Evolutionary conservation across 2,329 filamentous ascomycete species (phyloP), one percentile per base, ranked within the genome.

Genomic region (Trichothecium roseum): DNA sequence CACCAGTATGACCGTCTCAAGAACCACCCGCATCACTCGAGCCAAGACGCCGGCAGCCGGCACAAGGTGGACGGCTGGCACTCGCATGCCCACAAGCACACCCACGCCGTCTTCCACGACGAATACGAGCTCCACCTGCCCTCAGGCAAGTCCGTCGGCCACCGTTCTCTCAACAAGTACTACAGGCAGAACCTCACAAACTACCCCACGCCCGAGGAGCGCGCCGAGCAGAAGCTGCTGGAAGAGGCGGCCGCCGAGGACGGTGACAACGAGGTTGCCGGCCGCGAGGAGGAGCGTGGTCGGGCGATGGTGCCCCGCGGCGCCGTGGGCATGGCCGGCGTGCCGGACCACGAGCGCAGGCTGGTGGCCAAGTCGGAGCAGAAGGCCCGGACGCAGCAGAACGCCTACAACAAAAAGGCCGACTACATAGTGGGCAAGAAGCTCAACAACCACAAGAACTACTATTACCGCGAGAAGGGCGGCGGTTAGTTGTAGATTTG

Each of bases 101-200:
- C 74, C 4, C 74, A 81, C 42, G 79, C 85, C 27, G 84, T 85
- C 16, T 94, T 93, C 56, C 80, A 93, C 52, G 85, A 93, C 48
- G 91, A 98, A 30, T 88, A 85, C 50, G 91, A 96, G 58, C 72
- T 98, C 36, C 87, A 98, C 52, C 74, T 98, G 10, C 91, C 91
- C 2, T 86, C 83, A 4, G 91, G 91, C 36, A 81, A 84, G 41
- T 83, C 84, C 7, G 87, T 93, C 27, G 91, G 91, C 28, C 91
- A 98, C 56, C 78, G 91, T 32, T 91, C 85, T 7, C 63, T 94
- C 36, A 81, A 84, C 52, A 79, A 74, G 46, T 96, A 96, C 62
- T 98, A 79, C 64, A 80, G 85, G 40, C 91, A 98, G 63, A 96
- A 96, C 60, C 68, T 98, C 30, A 78, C 82, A 58, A 84, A 77